A percentile compares a stretch with the other conserved stretches of the same genome.
Conservation (phyloP, 257 asterid genomes). For the Solanum corneliomulleri region DNA sequence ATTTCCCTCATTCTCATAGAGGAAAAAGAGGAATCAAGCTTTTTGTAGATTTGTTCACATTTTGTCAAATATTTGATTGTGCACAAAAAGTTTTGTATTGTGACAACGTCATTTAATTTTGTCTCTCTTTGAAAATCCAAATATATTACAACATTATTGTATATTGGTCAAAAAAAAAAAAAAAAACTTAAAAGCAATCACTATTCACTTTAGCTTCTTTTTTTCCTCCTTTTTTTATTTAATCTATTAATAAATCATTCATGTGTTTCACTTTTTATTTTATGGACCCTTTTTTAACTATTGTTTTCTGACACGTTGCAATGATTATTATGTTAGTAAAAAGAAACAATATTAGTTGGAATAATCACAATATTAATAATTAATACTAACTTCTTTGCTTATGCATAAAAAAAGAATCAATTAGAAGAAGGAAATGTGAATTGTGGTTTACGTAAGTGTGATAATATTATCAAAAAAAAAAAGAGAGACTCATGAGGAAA, state of each 20-base stretch:
- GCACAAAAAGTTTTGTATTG: not conserved
- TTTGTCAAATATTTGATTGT: not conserved
- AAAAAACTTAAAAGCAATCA: not conserved
- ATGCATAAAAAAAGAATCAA: not conserved
- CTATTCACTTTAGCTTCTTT: not conserved
- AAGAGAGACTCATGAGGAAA: not conserved
- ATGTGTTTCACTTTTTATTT: not conserved
- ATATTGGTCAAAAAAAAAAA: not conserved
- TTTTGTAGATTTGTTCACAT: not conserved
- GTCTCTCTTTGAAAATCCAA: not conserved
- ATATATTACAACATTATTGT: not conserved
- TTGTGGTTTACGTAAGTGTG: conserved; percentile 1
- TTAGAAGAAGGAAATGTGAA: not conserved
- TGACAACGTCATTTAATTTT: not conserved
- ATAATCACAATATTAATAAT: not conserved
- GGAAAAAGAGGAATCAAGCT: not conserved
- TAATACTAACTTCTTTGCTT: not conserved
- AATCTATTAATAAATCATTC: not conserved
- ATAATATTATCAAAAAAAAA: not conserved
- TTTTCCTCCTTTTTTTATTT: not conserved
- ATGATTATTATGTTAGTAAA: not conserved
- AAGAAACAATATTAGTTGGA: not conserved
- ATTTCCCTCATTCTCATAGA: not conserved
- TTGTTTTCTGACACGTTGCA: conserved; percentile 4
- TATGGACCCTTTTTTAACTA: not conserved